phyloP scores from a whole-genome alignment of 495 filamentous ascomycete genomes.

The Entonaema liquescens region DNA sequence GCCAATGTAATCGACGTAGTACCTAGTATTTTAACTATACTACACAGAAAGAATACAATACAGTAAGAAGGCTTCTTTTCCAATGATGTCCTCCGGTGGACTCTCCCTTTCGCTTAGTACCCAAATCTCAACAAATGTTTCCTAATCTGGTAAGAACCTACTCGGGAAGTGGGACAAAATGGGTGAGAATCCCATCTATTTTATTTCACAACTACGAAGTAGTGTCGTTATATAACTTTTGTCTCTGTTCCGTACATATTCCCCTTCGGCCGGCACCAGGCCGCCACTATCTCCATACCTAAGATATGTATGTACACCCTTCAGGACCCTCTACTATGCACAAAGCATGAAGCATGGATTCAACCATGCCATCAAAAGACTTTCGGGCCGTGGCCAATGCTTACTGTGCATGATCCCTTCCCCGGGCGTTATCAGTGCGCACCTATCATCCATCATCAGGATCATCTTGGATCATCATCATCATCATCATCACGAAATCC shows the following conservation, averaged over 20 bases:
- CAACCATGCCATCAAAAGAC: neutral
- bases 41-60: slow-evolving; percentile 4
- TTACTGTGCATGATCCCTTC: slow-evolving; percentile 38
- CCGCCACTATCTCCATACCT: slow-evolving; percentile 11
- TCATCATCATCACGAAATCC: slow-evolving; percentile 15
- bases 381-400: slow-evolving; percentile 1
- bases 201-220: neutral
- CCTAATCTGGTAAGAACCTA: slow-evolving; percentile 26
- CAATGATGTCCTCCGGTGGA: neutral
- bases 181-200: slow-evolving; percentile 24
- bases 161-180: slow-evolving; percentile 16
- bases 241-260: slow-evolving; percentile 8
- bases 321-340: no score
- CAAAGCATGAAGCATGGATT: no score
- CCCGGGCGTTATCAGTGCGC: slow-evolving; percentile 13
- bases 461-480: slow-evolving; percentile 22
- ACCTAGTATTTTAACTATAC: neutral
- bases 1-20: neutral
- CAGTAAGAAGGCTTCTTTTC: slow-evolving; percentile 20
- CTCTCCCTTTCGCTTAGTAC: slow-evolving; percentile 33
- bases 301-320: slow-evolving; percentile 3
- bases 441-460: slow-evolving; percentile 19
- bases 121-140: slow-evolving; percentile 36
- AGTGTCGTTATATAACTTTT: neutral
- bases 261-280: slow-evolving; percentile 27